These are phyloP conservation scores for Isochrysis galbana DNA, from an alignment of 78 protist species.

Conservation along the genomic window DNA sequence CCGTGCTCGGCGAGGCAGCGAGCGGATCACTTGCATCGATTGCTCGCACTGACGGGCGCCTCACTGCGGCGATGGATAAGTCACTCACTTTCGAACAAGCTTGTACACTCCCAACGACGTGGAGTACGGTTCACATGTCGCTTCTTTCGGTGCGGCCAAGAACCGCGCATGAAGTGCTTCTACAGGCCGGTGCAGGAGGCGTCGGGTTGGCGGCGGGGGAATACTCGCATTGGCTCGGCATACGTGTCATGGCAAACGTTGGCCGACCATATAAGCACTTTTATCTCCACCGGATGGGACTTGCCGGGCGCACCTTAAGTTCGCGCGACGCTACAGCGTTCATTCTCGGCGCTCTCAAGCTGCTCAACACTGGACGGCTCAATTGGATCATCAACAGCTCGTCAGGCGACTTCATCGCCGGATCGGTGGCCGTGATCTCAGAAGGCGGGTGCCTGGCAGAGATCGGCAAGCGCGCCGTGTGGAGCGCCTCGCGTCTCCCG, in stretches of 20 bases:
- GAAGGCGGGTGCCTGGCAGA: constrained; percentile 1
- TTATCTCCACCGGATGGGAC: background rate
- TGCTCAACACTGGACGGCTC: background rate
- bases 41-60: background rate
- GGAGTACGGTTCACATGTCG: background rate
- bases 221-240: background rate
- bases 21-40: background rate
- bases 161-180: background rate
- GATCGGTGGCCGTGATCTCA: background rate
- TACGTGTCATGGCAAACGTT: background rate
- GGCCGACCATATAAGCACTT: background rate
- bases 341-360: background rate
- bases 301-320: background rate
- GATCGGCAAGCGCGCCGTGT: constrained; percentile 44
- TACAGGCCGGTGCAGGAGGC: constrained; percentile 42
- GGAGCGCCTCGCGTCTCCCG: no score
- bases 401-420: background rate
- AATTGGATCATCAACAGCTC: constrained; percentile 2
- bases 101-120: background rate
- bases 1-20: background rate
- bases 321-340: background rate
- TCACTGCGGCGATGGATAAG: no score
- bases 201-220: constrained; percentile 36
- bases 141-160: background rate
- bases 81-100: background rate